Evolutionary conservation across 2,329 filamentous ascomycete species (phyloP), one percentile per base, ranked within the genome.

Genomic region (Fusarium denticulatum): DNA sequence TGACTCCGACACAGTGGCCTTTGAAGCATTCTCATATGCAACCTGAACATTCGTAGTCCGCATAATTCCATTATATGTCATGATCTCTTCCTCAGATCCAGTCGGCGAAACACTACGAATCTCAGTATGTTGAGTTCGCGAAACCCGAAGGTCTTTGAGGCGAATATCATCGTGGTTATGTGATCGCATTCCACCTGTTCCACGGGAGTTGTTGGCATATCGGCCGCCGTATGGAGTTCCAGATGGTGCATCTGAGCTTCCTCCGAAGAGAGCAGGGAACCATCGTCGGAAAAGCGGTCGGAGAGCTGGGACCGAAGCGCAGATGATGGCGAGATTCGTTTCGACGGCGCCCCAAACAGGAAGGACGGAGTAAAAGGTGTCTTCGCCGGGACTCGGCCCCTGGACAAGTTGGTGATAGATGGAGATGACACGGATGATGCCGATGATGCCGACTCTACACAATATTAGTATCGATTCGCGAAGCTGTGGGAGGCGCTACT

Each of bases 51-150:
- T 78, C 5, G 79, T 83, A 16, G 81, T 82, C 18, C 81, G 76
- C 62, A 84, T 74, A 34, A 84, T 84, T 16, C 82, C 82, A 50
- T 83, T 82, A 40, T 82, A 81, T 5, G 81, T 81, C 80, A 84
- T 82, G 16, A 84, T 83, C 63, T 83, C 82, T 58, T 84, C 82
- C 55, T 84, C 81, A 10, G 78, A 81, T 9, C 78, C 79, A 12
- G 71, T 80, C 1, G 81, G 81, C 14, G 81, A 80, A 10, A 67
- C 76, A n/a, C 80, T 78, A 36, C 81, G 76, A 22, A 83, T 80
- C 46, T 82, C 82, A n/a, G 82, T 80, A 55, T 77, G 80, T 40
- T 76, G 65, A 10, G 72, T 64, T 40, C 71, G 64, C 20, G 68
- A 58, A 12, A 43, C 63, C 3, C 75, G 63, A 2, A 77, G 55